Evolutionary conservation across 768 basidiomycete genomes (phyloP), one percentile per base, ranked within the genome.

Genomic region (Panaeolus cyanescens): DNA sequence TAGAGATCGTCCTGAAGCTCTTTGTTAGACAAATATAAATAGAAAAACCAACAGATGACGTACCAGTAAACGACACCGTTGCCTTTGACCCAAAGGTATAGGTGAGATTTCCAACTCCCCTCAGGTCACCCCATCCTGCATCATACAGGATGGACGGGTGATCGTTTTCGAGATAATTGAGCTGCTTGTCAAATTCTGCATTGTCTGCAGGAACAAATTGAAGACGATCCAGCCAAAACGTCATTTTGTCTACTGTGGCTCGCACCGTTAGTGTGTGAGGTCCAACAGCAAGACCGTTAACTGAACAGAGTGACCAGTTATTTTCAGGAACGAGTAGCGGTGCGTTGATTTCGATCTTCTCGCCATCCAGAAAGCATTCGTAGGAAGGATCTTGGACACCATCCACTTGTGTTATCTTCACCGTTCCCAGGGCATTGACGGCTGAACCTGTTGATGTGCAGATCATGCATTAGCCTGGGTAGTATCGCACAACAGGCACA

Each of bases 1-100:
- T 8, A 71, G 39, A 8, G 68, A 70, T 32, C 67, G 34, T 20
- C 67, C 67, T 69, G 32, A 36, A 59, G 6, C 30, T 25, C 32
- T 31, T 58, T 32, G 25, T 5, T 25, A 25, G n/a, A 42, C 37
- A 19, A 17, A 40, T n/a, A n/a, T n/a, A 10, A 30, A 28, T 13
- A 54, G 8, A 34, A 28, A 4, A 40, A 22, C 12, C 12, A 19
- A 31, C 32, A 22, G 33, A 12, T n/a, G 19, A 4, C 61, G 5
- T 8, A 62, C 61, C 61, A 33, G 53, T 39, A 19, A 62, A 59
- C 31, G 54, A 42, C n/a, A 54, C 39, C 17, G 19, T 31, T 8
- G 54, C 1, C 19, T 28, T 25, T 5, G 37, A 1, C 20, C 32
- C 25, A 20, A 22, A 30, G 10, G 17, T 60, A 20, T 55, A 33